Conservation (phyloP, 495 filamentous ascomycete genomes). For the Chaetomidium leptoderma region DNA sequence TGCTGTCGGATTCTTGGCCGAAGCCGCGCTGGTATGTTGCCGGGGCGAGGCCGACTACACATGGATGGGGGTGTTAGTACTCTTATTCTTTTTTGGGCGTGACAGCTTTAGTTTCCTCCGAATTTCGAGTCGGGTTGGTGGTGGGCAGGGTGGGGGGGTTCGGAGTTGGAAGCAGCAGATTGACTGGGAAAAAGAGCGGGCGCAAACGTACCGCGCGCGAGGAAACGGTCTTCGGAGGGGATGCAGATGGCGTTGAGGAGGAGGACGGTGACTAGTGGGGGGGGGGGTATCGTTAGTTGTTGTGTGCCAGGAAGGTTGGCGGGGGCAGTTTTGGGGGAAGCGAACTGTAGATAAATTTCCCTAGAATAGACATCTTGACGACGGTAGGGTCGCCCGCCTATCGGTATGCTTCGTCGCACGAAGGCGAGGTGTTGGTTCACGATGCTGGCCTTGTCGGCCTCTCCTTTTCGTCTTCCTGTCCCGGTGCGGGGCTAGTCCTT, state of each 20-base stretch:
- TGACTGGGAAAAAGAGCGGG: not conserved
- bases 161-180: too few relatives aligned
- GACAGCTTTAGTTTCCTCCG: too few relatives aligned
- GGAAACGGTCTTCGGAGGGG: slow-evolving; percentile 95
- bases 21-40: slow-evolving; percentile 64
- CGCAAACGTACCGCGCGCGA: slow-evolving; percentile 74
- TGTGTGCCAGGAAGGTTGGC: not conserved
- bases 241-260: slow-evolving; percentile 92
- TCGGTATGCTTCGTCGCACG: not conserved
- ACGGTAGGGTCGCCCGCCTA: not conserved
- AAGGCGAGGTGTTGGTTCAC: not conserved
- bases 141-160: too few relatives aligned
- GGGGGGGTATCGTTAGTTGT: not conserved
- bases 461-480: not conserved
- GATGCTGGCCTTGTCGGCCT: not conserved
- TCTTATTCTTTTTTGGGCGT: too few relatives aligned
- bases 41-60: slow-evolving; percentile 74
- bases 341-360: slow-evolving; percentile 18
- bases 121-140: not conserved
- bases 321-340: too few relatives aligned
- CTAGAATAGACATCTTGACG: slow-evolving; percentile 20
- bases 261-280: slow-evolving; percentile 63
- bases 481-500: not conserved
- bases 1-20: slow-evolving; percentile 65
- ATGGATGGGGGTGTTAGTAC: not conserved